These are phyloP conservation scores for Neofusicoccum sp. DNA, from an alignment of 2,329 filamentous ascomycete genomes.

Conservation along the genomic window DNA sequence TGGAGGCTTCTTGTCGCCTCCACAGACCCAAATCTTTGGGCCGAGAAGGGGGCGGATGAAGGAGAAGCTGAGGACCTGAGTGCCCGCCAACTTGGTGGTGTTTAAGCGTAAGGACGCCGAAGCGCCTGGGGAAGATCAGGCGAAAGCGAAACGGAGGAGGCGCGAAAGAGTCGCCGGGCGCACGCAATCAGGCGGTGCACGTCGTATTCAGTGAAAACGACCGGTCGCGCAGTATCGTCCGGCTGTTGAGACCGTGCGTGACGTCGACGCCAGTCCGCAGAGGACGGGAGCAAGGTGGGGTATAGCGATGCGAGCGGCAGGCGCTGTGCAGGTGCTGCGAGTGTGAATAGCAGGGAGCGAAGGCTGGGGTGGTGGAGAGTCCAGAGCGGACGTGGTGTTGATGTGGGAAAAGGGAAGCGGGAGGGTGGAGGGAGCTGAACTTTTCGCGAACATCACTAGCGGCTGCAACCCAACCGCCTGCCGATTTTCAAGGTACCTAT, in stretches of 20 bases:
- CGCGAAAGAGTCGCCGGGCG: background rate
- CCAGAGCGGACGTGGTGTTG: background rate
- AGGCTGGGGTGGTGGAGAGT: background rate
- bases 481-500: background rate
- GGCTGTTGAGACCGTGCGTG: conserved; percentile 12
- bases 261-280: conserved; percentile 8
- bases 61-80: conserved; percentile 68
- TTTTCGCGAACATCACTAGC: background rate
- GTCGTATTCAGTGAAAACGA: conserved; percentile 4
- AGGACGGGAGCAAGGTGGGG: background rate
- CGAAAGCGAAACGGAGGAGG: background rate
- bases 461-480: too few relatives aligned
- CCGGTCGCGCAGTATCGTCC: background rate
- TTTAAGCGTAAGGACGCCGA: conserved; percentile 41
- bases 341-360: background rate
- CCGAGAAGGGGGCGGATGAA: conserved; percentile 86
- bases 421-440: conserved; percentile 2
- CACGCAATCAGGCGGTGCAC: background rate
- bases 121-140: conserved; percentile 32
- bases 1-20: conserved; percentile 96
- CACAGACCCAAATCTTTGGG: conserved; percentile 91
- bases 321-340: background rate
- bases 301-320: background rate
- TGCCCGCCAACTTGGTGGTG: conserved; percentile 92
- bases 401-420: background rate